Evolutionary conservation across 2,329 filamentous ascomycete species (phyloP), one percentile per base, ranked within the genome.

Genomic region (Pseudocercospora musae): DNA sequence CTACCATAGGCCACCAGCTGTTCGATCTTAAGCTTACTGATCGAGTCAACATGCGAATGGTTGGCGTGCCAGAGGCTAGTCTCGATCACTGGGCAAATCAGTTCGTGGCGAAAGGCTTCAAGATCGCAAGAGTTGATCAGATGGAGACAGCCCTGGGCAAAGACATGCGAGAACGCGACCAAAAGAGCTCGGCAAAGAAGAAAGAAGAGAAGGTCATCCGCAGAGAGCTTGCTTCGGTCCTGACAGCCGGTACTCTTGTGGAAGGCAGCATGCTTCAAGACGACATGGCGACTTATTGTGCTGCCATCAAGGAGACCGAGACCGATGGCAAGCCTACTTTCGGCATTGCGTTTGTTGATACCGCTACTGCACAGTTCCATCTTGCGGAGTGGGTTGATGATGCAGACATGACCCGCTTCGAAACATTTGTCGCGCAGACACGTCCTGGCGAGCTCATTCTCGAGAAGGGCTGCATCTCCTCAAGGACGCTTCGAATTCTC

Each of bases 1-100:
- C 95, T 4, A 96, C 94, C 0, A 89, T 98, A 60, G 95, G 95
- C 4, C 93, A 99, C 74, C 95, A 98, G 75, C 82, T 97, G 15
- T 99, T 99, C 71, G 95, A 99, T 76, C 84, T 99, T 60, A 99
- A 99, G 79, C 88, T 99, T 74, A 99, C 95, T 0, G 95, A 99
- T 71, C 87, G 95, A 59, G 95, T 99, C 75, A 99, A 99, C 75
- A 99, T 99, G 95, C 90, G 94, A 68, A 99, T 99, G 95, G 95
- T 98, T 1, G 95, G 95, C 64, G 95, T 99, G 0, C 95, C 95
- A 0, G 95, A 99, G 76, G 90, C 92, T 73, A 96, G 92, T 11
- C 81, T 99, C n/a, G 91, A 95, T 72, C 88, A 95, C 75, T 99
- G 95, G 95, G 92, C 95, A 60, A 96, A 96, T 71, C 95, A 99